Conservation (phyloP, 805 yeast species). For the Nakazawaea holstii region DNA sequence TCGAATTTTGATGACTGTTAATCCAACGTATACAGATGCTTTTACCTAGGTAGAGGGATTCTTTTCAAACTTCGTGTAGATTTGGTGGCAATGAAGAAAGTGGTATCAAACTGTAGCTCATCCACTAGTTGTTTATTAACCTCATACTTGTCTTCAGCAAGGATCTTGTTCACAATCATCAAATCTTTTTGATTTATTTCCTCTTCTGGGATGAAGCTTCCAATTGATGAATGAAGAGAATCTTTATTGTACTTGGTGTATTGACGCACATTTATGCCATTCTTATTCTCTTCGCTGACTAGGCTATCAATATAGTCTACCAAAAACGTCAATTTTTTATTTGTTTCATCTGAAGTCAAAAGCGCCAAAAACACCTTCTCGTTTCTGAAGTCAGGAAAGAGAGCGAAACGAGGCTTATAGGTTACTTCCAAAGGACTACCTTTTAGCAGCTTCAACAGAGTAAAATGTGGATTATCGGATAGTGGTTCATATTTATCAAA, state of each 20-base stretch:
- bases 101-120: background rate
- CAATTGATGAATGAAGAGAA: constrained; percentile 1
- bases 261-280: background rate
- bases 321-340: constrained; percentile 1
- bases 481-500: background rate
- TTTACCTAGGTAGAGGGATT: background rate
- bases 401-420: constrained; percentile 1
- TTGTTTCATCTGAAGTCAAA: background rate
- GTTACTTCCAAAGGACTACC: constrained; percentile 1
- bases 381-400: background rate
- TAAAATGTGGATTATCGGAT: background rate
- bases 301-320: constrained; percentile 3
- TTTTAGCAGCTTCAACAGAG: background rate
- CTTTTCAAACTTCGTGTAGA: background rate
- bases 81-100: background rate
- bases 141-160: background rate
- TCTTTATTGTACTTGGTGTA: background rate
- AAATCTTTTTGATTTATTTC: background rate
- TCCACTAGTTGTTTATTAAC: background rate
- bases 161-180: background rate
- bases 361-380: background rate
- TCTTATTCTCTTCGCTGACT: background rate
- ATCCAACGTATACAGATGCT: background rate
- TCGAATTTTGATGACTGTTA: background rate
- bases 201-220: background rate